Conservation (phyloP, 768 basidiomycete species). For the Lactarius psammicola region DNA sequence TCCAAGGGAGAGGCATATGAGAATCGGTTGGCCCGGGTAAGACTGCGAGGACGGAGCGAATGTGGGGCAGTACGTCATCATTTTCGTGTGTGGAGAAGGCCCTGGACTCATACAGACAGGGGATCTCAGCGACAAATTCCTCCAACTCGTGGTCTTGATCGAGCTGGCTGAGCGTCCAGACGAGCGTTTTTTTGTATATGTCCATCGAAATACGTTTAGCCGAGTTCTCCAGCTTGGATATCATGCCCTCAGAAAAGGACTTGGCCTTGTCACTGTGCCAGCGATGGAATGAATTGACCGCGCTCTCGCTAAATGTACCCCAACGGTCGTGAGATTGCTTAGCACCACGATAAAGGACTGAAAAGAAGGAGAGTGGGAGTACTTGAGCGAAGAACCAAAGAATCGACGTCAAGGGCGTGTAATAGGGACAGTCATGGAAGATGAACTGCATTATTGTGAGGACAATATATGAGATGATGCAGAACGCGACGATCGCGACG, state of each 20-base stretch:
- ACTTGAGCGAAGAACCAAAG: neutral
- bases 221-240: neutral
- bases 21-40: neutral
- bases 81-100: neutral
- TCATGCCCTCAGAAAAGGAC: neutral
- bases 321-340: neutral
- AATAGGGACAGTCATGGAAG: slow-evolving; percentile 2
- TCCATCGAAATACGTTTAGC: neutral
- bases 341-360: neutral
- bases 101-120: neutral
- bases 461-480: neutral
- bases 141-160: neutral
- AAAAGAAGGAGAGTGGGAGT: neutral
- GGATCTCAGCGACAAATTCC: neutral
- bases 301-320: neutral
- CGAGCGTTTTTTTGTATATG: neutral
- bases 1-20: neutral
- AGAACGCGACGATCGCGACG: neutral
- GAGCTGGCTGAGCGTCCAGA: neutral
- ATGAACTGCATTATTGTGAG: neutral
- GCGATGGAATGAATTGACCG: neutral
- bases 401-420: neutral
- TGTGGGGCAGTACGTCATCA: too few relatives aligned
- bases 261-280: neutral
- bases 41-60: neutral